Percentiles rank a stretch among this genome's conserved stretches.
Evolutionary conservation across 2,329 filamentous ascomycete genomes (phyloP).

Genomic region (Massarina eburnea): DNA sequence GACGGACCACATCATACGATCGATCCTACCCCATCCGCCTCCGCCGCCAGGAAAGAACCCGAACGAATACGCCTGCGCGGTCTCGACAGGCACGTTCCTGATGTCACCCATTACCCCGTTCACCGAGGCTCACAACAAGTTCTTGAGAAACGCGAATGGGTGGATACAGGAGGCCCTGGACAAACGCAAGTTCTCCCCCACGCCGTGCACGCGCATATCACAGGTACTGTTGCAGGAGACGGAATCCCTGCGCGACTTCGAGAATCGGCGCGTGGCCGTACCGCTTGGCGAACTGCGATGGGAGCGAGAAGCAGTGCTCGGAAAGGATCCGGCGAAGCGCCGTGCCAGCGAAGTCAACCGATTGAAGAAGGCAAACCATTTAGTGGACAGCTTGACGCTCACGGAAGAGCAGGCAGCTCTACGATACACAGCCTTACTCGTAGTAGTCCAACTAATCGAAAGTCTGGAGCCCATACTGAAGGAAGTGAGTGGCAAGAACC

Average conservation of each 20-base stretch:
- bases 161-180: conserved; percentile 81
- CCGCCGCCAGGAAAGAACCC: conserved; percentile 59
- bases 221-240: conserved; percentile 81
- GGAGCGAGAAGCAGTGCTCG: conserved; percentile 70
- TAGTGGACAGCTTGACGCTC: conserved; percentile 53
- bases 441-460: conserved; percentile 80
- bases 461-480: conserved; percentile 80
- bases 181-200: conserved; percentile 65
- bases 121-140: conserved; percentile 77
- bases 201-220: conserved; percentile 77
- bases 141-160: conserved; percentile 77
- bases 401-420: conserved; percentile 71
- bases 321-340: conserved; percentile 47
- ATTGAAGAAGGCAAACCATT: conserved; percentile 35
- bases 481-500: conserved; percentile 80
- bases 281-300: conserved; percentile 82
- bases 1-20: conserved; percentile 79
- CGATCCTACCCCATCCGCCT: conserved; percentile 76
- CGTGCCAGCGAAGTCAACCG: conserved; percentile 55
- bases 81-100: conserved; percentile 75
- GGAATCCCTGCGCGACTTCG: conserved; percentile 68
- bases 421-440: conserved; percentile 76
- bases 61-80: conserved; percentile 65
- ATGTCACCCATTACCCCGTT: conserved; percentile 83
- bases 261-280: conserved; percentile 78